Percentiles rank a stretch among this genome's conserved stretches.
These are phyloP conservation scores for Candida stauntonica DNA, from an alignment of 805 yeast genomes.

Conservation along the genomic window DNA sequence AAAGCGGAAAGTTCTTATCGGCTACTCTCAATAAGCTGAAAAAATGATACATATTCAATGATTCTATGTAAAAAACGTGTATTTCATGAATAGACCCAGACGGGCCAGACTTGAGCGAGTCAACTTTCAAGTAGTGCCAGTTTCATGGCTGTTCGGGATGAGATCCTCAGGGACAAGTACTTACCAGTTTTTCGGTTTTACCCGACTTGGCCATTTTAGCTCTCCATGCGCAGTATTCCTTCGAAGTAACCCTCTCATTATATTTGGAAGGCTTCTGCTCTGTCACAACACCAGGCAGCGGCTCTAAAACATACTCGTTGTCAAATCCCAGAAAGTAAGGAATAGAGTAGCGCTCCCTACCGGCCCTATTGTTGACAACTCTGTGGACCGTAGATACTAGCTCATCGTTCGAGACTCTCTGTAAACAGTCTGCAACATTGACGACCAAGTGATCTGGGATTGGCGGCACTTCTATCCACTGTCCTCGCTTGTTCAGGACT, in stretches of 20 bases:
- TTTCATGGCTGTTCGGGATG: too few relatives aligned
- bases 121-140: too few relatives aligned
- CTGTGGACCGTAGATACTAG: constrained; percentile 37
- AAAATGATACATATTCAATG: too few relatives aligned
- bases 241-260: constrained; percentile 9
- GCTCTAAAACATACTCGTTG: constrained; percentile 16
- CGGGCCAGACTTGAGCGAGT: neutral
- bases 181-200: too few relatives aligned
- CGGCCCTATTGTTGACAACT: constrained; percentile 27
- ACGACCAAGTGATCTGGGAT: constrained; percentile 32
- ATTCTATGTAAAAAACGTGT: neutral
- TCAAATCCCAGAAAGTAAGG: constrained; percentile 25
- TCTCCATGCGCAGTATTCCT: constrained; percentile 8
- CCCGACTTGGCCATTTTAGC: constrained; percentile 11
- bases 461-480: constrained; percentile 33
- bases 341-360: constrained; percentile 21
- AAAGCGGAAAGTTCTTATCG: too few relatives aligned
- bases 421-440: constrained; percentile 37
- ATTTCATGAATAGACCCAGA: neutral
- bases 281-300: constrained; percentile 20
- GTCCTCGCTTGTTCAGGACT: constrained; percentile 31
- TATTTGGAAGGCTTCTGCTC: constrained; percentile 19
- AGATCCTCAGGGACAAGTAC: too few relatives aligned
- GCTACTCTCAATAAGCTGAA: too few relatives aligned
- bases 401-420: constrained; percentile 36